These are phyloP conservation scores for Trapa incisa DNA, from an alignment of 345 rosid genomes.

Conservation along the genomic window DNA sequence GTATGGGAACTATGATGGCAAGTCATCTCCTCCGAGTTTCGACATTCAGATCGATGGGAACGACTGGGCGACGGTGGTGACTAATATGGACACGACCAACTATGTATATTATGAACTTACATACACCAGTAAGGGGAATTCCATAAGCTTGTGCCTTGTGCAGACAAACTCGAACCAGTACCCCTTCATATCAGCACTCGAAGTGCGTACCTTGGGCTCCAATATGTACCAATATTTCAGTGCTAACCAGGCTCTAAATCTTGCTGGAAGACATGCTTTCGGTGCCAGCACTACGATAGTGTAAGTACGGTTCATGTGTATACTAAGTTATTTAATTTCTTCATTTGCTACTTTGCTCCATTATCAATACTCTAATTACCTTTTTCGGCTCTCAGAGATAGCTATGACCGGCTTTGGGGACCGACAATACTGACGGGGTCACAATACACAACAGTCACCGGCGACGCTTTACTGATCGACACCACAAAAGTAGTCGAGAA, in stretches of 20 bases:
- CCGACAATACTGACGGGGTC: slow-evolving; percentile 9
- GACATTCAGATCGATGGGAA: slow-evolving; percentile 29
- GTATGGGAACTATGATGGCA: slow-evolving; percentile 32
- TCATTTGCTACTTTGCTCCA: background rate
- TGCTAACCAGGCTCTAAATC: slow-evolving; percentile 18
- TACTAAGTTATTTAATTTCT: background rate
- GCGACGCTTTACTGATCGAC: slow-evolving; percentile 5
- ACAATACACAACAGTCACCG: slow-evolving; percentile 10
- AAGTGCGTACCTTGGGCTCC: slow-evolving; percentile 18
- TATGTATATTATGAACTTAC: slow-evolving; percentile 14
- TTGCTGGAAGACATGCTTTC: slow-evolving; percentile 17
- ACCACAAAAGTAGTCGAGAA: slow-evolving; percentile 9
- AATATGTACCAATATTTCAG: slow-evolving; percentile 19
- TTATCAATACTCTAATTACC: background rate
- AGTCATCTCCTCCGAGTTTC: slow-evolving; percentile 25
- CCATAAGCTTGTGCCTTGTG: slow-evolving; percentile 22
- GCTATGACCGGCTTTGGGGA: slow-evolving; percentile 31
- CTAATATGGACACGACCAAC: slow-evolving; percentile 11
- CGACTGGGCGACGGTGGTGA: slow-evolving; percentile 22
- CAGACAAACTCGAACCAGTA: slow-evolving; percentile 20
- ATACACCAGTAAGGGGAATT: slow-evolving; percentile 16
- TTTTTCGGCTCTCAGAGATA: slow-evolving; percentile 14
- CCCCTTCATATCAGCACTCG: slow-evolving; percentile 32
- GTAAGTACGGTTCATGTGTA: slow-evolving; percentile 10
- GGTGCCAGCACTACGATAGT: slow-evolving; percentile 5